These are phyloP conservation scores for Hanseniaspora gamundiae DNA, from an alignment of 1,139 yeast genomes.

Conservation along the genomic window DNA sequence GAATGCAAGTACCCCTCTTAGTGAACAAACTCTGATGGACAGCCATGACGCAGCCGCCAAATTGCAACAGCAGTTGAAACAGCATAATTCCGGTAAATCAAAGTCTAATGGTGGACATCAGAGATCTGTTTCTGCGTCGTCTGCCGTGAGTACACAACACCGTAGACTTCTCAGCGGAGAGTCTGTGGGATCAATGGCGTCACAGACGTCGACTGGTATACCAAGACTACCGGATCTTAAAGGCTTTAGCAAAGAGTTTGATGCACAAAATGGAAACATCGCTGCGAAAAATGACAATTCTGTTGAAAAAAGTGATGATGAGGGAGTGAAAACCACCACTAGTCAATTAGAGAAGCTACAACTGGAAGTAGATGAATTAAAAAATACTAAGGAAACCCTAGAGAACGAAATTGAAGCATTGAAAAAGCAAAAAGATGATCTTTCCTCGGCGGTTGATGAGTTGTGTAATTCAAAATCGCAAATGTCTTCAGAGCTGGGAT, in stretches of 20 bases:
- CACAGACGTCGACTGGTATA: constrained; percentile 2
- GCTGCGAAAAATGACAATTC: not conserved
- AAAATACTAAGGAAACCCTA: constrained; percentile 21
- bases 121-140: not conserved
- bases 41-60: constrained; percentile 5
- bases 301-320: not conserved
- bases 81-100: not conserved
- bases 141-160: not conserved
- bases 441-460: constrained; percentile 2
- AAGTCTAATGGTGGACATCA: not conserved
- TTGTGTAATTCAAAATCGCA: not conserved
- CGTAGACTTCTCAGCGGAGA: constrained; percentile 2
- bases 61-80: constrained; percentile 5
- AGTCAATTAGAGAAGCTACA: constrained; percentile 21
- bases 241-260: not conserved
- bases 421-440: constrained; percentile 11
- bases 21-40: constrained; percentile 7
- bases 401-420: constrained; percentile 25
- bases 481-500: not conserved
- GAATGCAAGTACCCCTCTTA: constrained; percentile 5
- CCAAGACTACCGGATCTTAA: not conserved
- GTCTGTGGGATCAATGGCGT: constrained; percentile 1
- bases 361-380: constrained; percentile 21
- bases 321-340: not conserved
- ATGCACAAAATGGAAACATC: not conserved